Base-by-base conservation (phyloP, 306 rosid species). In the Medicago lupulina region DNA sequence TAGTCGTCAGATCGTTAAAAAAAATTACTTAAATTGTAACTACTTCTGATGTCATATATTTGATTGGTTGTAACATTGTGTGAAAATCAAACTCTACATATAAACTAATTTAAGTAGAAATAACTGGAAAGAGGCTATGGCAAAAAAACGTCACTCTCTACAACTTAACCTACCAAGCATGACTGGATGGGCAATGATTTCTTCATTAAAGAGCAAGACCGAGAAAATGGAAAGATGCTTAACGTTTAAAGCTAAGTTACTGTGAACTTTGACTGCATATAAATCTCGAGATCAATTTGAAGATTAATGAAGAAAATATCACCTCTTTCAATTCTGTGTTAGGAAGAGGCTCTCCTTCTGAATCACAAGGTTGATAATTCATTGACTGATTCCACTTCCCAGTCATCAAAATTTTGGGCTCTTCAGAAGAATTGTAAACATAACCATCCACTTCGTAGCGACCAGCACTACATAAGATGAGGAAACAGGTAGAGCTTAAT, bases 391-490 rank as follows among this genome's bases (percentile, higher is more conserved):
- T 89, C 98, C 97, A 94, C 81, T 91, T 91, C 83, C 98, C 98
- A 36, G 97, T 91, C 88, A 94, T 94, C 85, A 94, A 78, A 65
- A 90, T 76, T 85, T 91, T 90, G 16, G 98, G 97, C 82, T 94
- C 97, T 85, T 91, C 98, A 0, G 86, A 86, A 75, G 96, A 87
- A 81, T 87, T 94, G 73, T 91, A 94, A 74, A 94, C 86, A 80
- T 94, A 94, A 44, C 98, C 97, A 87, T 93, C 98, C 83, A 89
- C 96, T 88, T 94, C 98, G 58, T 94, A 91, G 50, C 97, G 97
- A 77, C 97, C 96, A 76, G 96, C 87, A 44, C 98, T 91, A 84
- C 83, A 72, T 73, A 31, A 71, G 14, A 67, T 76, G 31, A 39
- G 15, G 62, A 66, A 75, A 71, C 21, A 76, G 34, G 74, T 10